phyloP scores from a whole-genome alignment of 177 flowering plant species.

The Vitis hybrid region DNA sequence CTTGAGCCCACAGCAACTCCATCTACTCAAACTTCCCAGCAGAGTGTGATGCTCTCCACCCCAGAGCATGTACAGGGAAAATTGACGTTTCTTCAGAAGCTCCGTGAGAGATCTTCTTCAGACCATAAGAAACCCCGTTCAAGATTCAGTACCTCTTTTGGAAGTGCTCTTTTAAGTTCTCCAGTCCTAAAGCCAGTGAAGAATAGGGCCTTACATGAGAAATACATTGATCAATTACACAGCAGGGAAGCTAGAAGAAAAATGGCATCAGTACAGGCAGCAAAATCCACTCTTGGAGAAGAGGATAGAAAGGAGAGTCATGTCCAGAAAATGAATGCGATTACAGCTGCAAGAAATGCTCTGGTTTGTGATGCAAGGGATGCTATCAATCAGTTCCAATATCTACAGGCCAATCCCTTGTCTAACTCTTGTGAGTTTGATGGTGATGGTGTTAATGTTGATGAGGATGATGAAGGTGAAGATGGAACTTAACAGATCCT shows the following conservation, averaged over 20 bases:
- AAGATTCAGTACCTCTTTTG: conserved; percentile 29
- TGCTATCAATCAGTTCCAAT: conserved; percentile 50
- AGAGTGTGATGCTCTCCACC: conserved; percentile 29
- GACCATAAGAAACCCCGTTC: conserved; percentile 36
- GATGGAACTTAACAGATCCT: conserved; percentile 11
- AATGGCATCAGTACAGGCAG: conserved; percentile 27
- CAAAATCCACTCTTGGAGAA: conserved; percentile 15
- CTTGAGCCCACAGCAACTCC: conserved; percentile 52
- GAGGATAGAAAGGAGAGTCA: conserved; percentile 13
- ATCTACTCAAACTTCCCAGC: conserved; percentile 21
- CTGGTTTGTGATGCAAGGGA: conserved; percentile 61
- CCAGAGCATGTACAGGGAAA: conserved; percentile 30
- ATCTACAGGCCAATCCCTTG: conserved; percentile 26
- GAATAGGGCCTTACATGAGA: conserved; percentile 80
- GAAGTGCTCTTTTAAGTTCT: conserved; percentile 53
- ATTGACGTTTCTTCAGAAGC: conserved; percentile 27
- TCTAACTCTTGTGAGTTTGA: conserved; percentile 34
- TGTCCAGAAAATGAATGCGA: conserved; percentile 24
- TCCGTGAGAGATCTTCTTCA: conserved; percentile 32
- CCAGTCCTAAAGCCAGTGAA: conserved; percentile 79
- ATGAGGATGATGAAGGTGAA: conserved; percentile 28
- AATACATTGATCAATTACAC: conserved; percentile 77
- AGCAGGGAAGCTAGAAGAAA: conserved; percentile 67
- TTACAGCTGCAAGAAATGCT: conserved; percentile 60
- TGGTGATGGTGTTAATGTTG: conserved; percentile 28